Percentiles rank a stretch among this genome's conserved stretches.
phyloP scores from a whole-genome alignment of 2,329 filamentous ascomycete species.

The Sarocladium brachiariae region DNA sequence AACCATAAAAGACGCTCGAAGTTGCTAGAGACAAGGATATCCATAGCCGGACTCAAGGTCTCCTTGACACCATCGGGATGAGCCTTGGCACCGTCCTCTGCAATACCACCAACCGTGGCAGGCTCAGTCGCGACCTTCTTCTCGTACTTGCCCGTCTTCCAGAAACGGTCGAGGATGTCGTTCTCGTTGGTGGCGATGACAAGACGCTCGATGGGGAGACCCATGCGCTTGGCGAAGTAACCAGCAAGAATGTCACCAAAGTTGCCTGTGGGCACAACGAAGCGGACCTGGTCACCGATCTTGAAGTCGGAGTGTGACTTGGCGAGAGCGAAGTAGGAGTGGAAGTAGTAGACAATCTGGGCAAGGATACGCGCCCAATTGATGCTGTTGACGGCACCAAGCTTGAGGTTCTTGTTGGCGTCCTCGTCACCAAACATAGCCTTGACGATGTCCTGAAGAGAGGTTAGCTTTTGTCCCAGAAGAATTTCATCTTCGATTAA shows the following conservation, averaged over 20 bases:
- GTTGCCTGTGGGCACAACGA: conserved; percentile 91
- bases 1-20: conserved; percentile 96
- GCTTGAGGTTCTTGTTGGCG: conserved; percentile 73
- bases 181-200: conserved; percentile 96
- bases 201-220: conserved; percentile 79
- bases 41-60: conserved; percentile 93
- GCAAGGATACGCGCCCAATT: conserved; percentile 94
- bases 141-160: conserved; percentile 82
- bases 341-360: conserved; percentile 96
- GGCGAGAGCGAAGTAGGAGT: conserved; percentile 80
- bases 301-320: conserved; percentile 50
- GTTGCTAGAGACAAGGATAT: conserved; percentile 93
- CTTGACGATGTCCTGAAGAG: conserved; percentile 75
- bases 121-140: conserved; percentile 62
- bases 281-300: conserved; percentile 64
- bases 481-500: not conserved
- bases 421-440: conserved; percentile 80
- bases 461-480: too few relatives aligned
- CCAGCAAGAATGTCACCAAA: conserved; percentile 93
- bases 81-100: conserved; percentile 53
- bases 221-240: conserved; percentile 89
- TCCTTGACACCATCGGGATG: conserved; percentile 76
- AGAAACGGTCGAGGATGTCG: conserved; percentile 94
- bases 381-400: conserved; percentile 93
- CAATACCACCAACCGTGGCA: conserved; percentile 56